Base-by-base conservation (phyloP, 345 rosid species). In the Adansonia digitata region DNA sequence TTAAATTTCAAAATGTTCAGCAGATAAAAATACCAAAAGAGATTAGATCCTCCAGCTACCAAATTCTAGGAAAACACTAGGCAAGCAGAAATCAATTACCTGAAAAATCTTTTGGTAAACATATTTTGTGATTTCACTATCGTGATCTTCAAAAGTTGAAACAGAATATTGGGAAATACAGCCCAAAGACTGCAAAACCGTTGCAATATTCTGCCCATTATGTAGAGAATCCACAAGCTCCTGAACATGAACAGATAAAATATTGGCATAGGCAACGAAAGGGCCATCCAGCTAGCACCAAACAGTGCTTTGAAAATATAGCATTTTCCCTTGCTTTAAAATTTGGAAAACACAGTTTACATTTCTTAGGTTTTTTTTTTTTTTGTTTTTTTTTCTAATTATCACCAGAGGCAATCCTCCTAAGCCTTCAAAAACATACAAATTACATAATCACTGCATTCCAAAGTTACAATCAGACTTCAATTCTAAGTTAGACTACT, bases 121-220 rank as follows among this genome's bases (percentile, higher is more conserved):
- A 43, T 85, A 85, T 57, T 85, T 83, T 71, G 83, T 84, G 79
- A 94, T 82, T 79, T 86, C 85, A 74, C 74, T 83, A 74, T 86
- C 82, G 75, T 82, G 83, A 79, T 77, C 78, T 78, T 88, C 97
- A 77, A 83, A 91, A 72, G 84, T 79, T 46, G 77, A 80, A 71
- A 85, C 83, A 71, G 90, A 91, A 82, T 83, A 83, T 80, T 88
- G 95, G 13, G 92, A 86, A 76, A 88, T 81, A 82, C 95, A 90
- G 59, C 97, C 98, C 90, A 94, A 78, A 65, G 98, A 92, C 81
- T 94, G 95, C 86, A 94, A 84, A 74, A 82, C 83, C 61, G 98
- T 91, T 71, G 98, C 91, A 77, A 85, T 78, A 67, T 92, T 88
- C 75, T 34, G 59, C 77, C 94, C 90, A 56, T 78, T 43, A 71